A percentile compares a stretch with the other conserved stretches of the same genome.
These are phyloP conservation scores for Pachysolen tannophilus DNA, from an alignment of 805 yeast genomes.

Conservation along the genomic window DNA sequence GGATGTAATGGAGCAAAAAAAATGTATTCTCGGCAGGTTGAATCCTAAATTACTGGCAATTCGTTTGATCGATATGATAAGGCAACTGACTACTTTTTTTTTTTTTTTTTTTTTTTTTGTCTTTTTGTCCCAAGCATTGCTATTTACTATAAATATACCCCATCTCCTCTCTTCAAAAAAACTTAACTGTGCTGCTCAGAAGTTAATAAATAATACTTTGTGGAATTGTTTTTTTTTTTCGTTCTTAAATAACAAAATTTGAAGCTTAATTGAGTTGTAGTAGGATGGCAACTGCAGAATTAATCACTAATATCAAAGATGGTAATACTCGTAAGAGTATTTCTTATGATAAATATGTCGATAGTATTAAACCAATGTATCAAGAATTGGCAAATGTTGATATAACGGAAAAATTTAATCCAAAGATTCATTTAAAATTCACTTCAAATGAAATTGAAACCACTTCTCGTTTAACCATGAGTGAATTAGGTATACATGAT, in stretches of 20 bases:
- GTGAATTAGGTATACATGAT: constrained; percentile 38
- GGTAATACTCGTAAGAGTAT: constrained; percentile 31
- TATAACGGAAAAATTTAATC: constrained; percentile 26
- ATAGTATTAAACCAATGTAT: constrained; percentile 24
- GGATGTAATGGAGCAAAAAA: no score
- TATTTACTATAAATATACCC: no score
- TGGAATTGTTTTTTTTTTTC: not conserved
- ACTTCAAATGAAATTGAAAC: constrained; percentile 25
- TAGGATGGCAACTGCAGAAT: constrained; percentile 26
- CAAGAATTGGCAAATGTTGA: constrained; percentile 15
- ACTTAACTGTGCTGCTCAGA: not conserved
- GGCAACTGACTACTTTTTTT: no score
- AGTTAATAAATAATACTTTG: not conserved
- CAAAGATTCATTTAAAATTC: constrained; percentile 29
- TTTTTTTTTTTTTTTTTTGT: no score
- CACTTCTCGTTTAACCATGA: constrained; percentile 35
- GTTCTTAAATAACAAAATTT: not conserved
- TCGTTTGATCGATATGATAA: no score
- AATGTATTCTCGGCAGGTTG: no score
- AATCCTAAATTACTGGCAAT: no score
- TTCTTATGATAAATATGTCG: constrained; percentile 23
- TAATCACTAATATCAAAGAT: constrained; percentile 23
- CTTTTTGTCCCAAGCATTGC: no score
- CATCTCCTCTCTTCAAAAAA: not conserved
- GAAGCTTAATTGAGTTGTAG: no score